Evolutionary conservation across 2,329 filamentous ascomycete species (phyloP).

Genomic region (Dactylellina cionopaga): DNA sequence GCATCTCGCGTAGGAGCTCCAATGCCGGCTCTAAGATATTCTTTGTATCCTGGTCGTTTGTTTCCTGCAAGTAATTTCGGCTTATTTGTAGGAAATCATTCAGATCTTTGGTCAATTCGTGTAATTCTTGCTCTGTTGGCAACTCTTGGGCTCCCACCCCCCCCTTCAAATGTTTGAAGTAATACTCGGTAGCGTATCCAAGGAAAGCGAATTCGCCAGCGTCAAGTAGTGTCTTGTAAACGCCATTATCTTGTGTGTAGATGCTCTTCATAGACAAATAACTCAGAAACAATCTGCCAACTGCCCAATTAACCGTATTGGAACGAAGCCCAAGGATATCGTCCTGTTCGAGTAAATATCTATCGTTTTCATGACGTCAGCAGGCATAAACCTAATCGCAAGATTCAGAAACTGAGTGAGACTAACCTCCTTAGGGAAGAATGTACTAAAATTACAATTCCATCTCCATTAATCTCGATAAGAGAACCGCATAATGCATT

Average conservation of each 20-base stretch:
- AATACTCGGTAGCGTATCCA: background rate
- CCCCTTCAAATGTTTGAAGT: background rate
- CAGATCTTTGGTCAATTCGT: too few species aligned
- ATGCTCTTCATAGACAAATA: background rate
- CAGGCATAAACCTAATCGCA: background rate
- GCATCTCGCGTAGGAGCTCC: too few species aligned
- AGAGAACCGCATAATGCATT: slow-evolving; percentile 3
- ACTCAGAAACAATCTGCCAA: background rate
- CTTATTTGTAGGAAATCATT: too few species aligned
- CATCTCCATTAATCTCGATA: background rate
- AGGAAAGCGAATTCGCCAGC: slow-evolving; percentile 8
- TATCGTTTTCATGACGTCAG: background rate
- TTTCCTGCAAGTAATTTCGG: too few species aligned
- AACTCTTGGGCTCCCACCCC: background rate
- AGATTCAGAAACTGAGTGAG: background rate
- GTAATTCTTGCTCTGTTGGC: too few species aligned
- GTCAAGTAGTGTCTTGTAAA: background rate
- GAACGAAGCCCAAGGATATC: background rate
- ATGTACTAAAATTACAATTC: background rate
- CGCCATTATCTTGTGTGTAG: background rate
- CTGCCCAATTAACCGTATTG: background rate
- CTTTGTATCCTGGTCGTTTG: too few species aligned
- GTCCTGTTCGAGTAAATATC: slow-evolving; percentile 1
- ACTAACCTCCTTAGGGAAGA: background rate
- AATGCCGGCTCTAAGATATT: too few species aligned